Conservation (phyloP, 2,329 filamentous ascomycete genomes). For the Ramularia collo-cygni region DNA sequence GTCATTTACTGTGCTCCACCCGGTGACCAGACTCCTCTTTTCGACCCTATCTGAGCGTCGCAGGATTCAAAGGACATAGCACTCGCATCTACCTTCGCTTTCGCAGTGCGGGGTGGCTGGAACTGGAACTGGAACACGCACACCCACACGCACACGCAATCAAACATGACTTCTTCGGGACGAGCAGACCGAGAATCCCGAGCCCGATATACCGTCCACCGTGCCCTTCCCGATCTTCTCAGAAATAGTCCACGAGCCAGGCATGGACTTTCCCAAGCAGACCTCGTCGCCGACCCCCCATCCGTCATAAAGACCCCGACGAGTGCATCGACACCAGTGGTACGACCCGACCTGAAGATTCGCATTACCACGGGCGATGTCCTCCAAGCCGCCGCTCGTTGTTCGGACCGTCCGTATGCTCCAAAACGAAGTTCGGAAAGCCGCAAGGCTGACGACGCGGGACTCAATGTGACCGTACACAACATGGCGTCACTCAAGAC, state of each 20-base stretch:
- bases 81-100: neutral
- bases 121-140: no score
- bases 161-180: slow-evolving; percentile 18
- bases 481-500: slow-evolving; percentile 59
- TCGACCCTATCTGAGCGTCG: neutral
- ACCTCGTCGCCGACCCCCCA: slow-evolving; percentile 42
- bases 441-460: slow-evolving; percentile 20
- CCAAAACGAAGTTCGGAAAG: slow-evolving; percentile 13
- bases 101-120: neutral
- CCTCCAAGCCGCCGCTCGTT: slow-evolving; percentile 42
- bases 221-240: slow-evolving; percentile 51
- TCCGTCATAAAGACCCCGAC: slow-evolving; percentile 17
- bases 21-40: slow-evolving; percentile 5
- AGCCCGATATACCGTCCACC: slow-evolving; percentile 51
- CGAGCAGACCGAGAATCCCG: slow-evolving; percentile 23
- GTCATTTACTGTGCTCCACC: neutral
- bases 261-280: slow-evolving; percentile 47
- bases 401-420: slow-evolving; percentile 20
- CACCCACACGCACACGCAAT: slow-evolving; percentile 2
- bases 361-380: slow-evolving; percentile 47
- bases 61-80: neutral
- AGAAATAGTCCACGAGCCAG: slow-evolving; percentile 48
- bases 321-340: slow-evolving; percentile 7
- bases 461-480: slow-evolving; percentile 47
- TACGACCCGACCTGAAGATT: slow-evolving; percentile 31